A percentile compares a stretch with the other conserved stretches of the same genome.
Conservation (phyloP, 2,329 filamentous ascomycete genomes). For the Neophaeococcomyces aloes region DNA sequence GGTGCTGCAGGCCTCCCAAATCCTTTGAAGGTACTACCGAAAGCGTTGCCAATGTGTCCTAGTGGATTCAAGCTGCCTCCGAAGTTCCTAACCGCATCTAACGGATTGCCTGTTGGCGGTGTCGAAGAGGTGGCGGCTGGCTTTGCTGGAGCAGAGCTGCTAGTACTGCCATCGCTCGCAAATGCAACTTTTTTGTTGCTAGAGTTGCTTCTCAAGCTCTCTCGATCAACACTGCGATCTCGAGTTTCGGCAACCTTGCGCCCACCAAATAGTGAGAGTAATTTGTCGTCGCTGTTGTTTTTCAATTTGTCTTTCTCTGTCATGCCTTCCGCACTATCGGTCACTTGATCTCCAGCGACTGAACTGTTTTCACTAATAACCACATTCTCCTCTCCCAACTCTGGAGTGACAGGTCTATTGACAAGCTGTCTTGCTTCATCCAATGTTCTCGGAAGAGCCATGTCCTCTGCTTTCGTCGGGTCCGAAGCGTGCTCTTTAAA, state of each 20-base stretch:
- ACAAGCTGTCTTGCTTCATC: constrained; percentile 88
- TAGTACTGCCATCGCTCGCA: constrained; percentile 26
- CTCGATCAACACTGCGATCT: constrained; percentile 60
- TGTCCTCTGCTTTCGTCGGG: constrained; percentile 33
- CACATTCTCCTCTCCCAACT: constrained; percentile 36
- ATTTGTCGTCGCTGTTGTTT: constrained; percentile 46
- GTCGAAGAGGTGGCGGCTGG: constrained; percentile 27
- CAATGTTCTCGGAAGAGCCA: constrained; percentile 68
- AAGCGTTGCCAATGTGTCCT: constrained; percentile 48
- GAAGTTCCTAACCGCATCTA: constrained; percentile 73
- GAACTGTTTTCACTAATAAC: constrained; percentile 43
- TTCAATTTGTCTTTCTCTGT: constrained; percentile 28
- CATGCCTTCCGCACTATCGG: constrained; percentile 24
- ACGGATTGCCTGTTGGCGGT: constrained; percentile 39
- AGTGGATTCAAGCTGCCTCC: constrained; percentile 75
- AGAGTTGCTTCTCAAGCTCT: constrained; percentile 54
- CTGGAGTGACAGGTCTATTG: constrained; percentile 38
- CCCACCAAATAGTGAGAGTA: constrained; percentile 62
- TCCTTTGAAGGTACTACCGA: constrained; percentile 61
- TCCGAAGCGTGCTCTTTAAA: constrained; percentile 58
- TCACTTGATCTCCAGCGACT: constrained; percentile 31
- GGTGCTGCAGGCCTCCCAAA: constrained; percentile 48
- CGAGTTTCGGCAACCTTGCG: constrained; percentile 43
- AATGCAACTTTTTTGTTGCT: constrained; percentile 47
- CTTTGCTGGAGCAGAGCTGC: constrained; percentile 22